Conservation (phyloP, 108 stramenopile genomes). For the Nitzschia inconspicua region DNA sequence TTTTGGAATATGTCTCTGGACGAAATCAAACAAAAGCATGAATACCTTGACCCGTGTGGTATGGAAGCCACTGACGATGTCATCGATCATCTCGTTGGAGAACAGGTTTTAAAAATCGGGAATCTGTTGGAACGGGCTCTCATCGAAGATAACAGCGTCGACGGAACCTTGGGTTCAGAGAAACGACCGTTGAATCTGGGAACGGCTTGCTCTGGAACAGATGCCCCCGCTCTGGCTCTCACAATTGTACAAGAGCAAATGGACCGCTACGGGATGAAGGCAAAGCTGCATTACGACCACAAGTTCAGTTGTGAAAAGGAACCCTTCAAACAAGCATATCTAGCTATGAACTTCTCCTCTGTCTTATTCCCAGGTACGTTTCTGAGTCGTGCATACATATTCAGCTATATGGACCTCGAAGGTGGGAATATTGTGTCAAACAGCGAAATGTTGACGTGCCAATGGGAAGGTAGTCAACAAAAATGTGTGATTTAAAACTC, state of each 20-base stretch:
- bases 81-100: slow-evolving; percentile 52
- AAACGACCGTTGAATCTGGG: slow-evolving; percentile 38
- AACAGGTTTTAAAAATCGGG: slow-evolving; percentile 55
- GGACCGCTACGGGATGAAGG: slow-evolving; percentile 22
- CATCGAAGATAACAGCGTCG: slow-evolving; percentile 1
- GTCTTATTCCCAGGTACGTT: too few species aligned
- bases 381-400: too few species aligned
- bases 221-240: slow-evolving; percentile 76
- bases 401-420: too few species aligned
- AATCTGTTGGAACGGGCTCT: slow-evolving; percentile 29
- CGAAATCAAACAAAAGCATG: slow-evolving; percentile 31
- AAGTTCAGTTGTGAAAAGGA: slow-evolving; percentile 75
- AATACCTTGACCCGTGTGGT: slow-evolving; percentile 69
- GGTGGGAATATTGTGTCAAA: too few species aligned
- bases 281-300: slow-evolving; percentile 37
- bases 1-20: slow-evolving; percentile 30
- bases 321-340: slow-evolving; percentile 80
- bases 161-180: slow-evolving; percentile 21
- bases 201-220: slow-evolving; percentile 77
- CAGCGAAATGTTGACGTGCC: too few species aligned
- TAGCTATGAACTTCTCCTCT: slow-evolving; percentile 65
- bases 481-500: too few species aligned
- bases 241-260: slow-evolving; percentile 57
- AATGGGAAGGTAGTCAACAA: too few species aligned
- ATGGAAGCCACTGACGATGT: slow-evolving; percentile 78